Conservation (phyloP, 306 rosid genomes). For the Dryas drummondii region DNA sequence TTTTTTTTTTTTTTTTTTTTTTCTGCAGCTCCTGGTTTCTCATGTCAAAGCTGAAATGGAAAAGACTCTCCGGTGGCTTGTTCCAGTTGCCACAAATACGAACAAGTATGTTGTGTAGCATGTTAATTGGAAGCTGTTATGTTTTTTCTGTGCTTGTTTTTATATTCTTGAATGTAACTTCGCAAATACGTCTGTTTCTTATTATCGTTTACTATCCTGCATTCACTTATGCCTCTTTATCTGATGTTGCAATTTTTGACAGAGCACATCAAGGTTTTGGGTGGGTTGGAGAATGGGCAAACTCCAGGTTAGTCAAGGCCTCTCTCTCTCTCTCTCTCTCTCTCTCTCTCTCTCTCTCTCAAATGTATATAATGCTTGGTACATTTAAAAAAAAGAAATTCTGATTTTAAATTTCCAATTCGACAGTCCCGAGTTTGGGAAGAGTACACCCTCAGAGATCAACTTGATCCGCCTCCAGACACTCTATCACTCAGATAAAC, state of each 20-base stretch:
- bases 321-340: neutral
- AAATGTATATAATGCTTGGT: neutral
- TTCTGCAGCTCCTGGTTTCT: constrained; percentile 57
- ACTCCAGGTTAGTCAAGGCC: constrained; percentile 57
- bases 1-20: constrained; percentile 4
- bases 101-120: constrained; percentile 55
- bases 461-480: constrained; percentile 72
- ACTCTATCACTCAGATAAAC: constrained; percentile 76
- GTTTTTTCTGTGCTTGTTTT: constrained; percentile 2
- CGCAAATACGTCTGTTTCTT: neutral
- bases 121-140: constrained; percentile 2
- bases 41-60: constrained; percentile 73
- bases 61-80: constrained; percentile 74
- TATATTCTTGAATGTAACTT: neutral
- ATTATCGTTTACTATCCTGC: neutral
- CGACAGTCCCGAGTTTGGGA: constrained; percentile 64
- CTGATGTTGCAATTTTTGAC: constrained; percentile 32
- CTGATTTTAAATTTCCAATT: constrained; percentile 16
- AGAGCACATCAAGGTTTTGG: constrained; percentile 97
- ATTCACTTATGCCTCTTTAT: neutral
- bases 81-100: constrained; percentile 78
- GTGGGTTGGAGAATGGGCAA: constrained; percentile 98
- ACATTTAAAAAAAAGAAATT: neutral
- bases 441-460: constrained; percentile 35
- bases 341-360: neutral